Conservation (phyloP, 2,329 filamentous ascomycete genomes). For the Nannizzia gypsea region DNA sequence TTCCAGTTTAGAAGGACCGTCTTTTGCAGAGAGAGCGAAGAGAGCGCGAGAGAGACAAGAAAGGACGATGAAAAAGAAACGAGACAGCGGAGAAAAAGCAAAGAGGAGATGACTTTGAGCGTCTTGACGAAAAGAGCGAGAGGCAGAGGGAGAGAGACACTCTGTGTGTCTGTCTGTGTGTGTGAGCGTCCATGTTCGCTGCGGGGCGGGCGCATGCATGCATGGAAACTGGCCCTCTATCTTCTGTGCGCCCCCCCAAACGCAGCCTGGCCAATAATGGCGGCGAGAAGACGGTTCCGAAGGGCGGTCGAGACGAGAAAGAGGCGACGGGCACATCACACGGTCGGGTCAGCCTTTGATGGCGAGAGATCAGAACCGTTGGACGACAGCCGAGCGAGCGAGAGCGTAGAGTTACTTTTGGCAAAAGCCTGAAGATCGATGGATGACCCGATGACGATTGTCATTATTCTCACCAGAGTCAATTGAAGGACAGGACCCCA, state of each 20-base stretch:
- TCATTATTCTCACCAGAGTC: neutral
- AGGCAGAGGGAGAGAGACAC: no score
- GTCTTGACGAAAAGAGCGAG: neutral
- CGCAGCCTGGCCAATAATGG: neutral
- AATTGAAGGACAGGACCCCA: neutral
- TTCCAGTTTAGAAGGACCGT: neutral
- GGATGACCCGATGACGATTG: no score
- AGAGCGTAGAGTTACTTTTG: neutral
- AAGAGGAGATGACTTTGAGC: neutral
- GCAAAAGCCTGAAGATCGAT: no score
- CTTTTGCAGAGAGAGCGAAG: neutral
- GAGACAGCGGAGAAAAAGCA: neutral
- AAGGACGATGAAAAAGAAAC: neutral
- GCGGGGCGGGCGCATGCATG: constrained; percentile 4
- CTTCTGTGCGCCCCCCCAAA: neutral
- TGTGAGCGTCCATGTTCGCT: neutral
- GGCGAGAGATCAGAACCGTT: neutral
- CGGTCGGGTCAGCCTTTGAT: neutral
- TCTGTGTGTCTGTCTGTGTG: neutral
- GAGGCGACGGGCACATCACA: neutral
- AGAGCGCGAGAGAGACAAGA: neutral
- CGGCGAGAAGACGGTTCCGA: neutral
- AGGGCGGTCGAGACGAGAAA: neutral
- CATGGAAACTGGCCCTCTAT: neutral
- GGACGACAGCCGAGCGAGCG: neutral